Conservation (phyloP, 306 rosid species). For the Psophocarpus tetragonolobus region DNA sequence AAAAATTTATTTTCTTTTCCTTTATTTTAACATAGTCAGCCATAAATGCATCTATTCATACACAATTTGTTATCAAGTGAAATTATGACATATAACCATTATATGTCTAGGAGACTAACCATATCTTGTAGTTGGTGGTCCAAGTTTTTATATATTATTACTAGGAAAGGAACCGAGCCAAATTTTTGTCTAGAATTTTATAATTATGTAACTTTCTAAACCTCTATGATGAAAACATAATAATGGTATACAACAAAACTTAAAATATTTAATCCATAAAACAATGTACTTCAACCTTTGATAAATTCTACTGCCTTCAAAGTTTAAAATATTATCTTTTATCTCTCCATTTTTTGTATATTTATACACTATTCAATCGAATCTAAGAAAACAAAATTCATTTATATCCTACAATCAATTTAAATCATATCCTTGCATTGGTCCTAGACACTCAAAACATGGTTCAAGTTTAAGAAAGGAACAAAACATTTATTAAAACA, state of each 20-base stretch:
- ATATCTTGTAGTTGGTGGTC: constrained; percentile 59
- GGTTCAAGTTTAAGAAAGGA: constrained; percentile 26
- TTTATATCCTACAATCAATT: neutral
- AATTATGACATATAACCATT: constrained; percentile 60
- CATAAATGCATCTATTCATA: constrained; percentile 65
- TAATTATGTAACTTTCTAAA: constrained; percentile 33
- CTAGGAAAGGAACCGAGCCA: constrained; percentile 43
- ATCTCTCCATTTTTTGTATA: neutral
- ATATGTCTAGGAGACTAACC: constrained; percentile 76
- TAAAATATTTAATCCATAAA: constrained; percentile 15
- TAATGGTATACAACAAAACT: constrained; percentile 26
- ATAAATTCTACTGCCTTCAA: constrained; percentile 15
- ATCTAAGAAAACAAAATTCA: constrained; percentile 18
- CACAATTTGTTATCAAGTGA: constrained; percentile 74
- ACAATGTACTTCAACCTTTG: constrained; percentile 6
- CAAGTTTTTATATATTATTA: too few species aligned
- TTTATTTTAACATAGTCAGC: constrained; percentile 53
- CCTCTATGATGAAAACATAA: constrained; percentile 42
- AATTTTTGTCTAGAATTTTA: constrained; percentile 42
- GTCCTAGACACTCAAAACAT: constrained; percentile 19
- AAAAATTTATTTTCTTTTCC: constrained; percentile 37
- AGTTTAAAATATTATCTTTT: neutral
- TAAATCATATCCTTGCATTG: constrained; percentile 9
- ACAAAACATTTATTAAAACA: constrained; percentile 26
- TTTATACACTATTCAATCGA: constrained; percentile 1